These are phyloP conservation scores for Calocera viscosa DNA, from an alignment of 768 basidiomycete genomes.

Conservation along the genomic window DNA sequence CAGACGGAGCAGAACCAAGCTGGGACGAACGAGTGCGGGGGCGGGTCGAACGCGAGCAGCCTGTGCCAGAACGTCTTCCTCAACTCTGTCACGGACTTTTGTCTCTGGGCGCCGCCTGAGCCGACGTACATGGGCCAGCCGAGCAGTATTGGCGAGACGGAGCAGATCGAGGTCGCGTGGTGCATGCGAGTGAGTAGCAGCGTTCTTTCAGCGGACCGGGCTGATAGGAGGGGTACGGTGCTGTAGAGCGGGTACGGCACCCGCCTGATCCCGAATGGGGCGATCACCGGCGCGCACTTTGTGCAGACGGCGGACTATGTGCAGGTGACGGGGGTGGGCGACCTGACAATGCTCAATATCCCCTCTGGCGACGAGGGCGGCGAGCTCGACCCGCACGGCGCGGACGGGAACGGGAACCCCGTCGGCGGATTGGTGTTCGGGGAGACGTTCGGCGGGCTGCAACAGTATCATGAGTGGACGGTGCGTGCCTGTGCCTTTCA, in stretches of 20 bases:
- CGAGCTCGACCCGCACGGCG: conserved; percentile 36
- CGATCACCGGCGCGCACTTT: conserved; percentile 32
- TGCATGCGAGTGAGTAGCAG: conserved; percentile 30
- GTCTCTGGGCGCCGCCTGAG: conserved; percentile 22
- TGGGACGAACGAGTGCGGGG: conserved; percentile 24
- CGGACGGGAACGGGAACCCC: conserved; percentile 25
- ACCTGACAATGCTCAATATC: conserved; percentile 34
- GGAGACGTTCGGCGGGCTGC: conserved; percentile 28
- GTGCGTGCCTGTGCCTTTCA: conserved; percentile 16
- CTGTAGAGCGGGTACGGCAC: conserved; percentile 31
- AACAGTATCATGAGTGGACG: conserved; percentile 38
- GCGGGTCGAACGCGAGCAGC: conserved; percentile 19
- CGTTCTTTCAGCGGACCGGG: not conserved
- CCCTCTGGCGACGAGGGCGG: conserved; percentile 30
- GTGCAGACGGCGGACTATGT: conserved; percentile 36
- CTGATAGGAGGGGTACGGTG: no score
- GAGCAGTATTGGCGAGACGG: conserved; percentile 47
- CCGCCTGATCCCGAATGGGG: conserved; percentile 33
- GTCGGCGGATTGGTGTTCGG: conserved; percentile 34
- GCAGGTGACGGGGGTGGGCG: conserved; percentile 32
- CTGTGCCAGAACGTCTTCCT: conserved; percentile 23
- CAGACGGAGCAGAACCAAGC: conserved; percentile 41
- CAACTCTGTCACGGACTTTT: conserved; percentile 16
- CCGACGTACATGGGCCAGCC: conserved; percentile 26
- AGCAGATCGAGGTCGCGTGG: conserved; percentile 46